A percentile compares a stretch with the other conserved stretches of the same genome.
These are phyloP conservation scores for Beauveria sp. DNA, from an alignment of 2,329 filamentous ascomycete genomes.

Conservation along the genomic window DNA sequence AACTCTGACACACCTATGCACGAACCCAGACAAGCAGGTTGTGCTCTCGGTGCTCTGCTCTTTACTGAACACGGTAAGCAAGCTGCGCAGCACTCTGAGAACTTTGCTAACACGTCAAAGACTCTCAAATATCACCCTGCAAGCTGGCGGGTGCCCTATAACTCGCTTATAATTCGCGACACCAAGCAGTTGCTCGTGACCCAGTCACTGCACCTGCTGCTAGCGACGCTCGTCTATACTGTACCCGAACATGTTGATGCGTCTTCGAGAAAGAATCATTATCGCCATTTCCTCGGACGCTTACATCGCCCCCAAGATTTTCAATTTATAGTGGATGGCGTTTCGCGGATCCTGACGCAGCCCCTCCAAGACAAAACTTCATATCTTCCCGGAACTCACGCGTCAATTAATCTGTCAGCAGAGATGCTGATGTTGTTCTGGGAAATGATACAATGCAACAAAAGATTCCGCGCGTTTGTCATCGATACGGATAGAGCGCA, in stretches of 20 bases:
- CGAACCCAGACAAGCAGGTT: conserved; percentile 81
- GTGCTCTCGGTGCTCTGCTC: conserved; percentile 89
- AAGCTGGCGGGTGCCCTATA: conserved; percentile 89
- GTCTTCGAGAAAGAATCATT: conserved; percentile 75
- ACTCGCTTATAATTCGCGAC: conserved; percentile 85
- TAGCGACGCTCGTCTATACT: conserved; percentile 78
- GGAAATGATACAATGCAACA: conserved; percentile 96
- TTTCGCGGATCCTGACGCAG: conserved; percentile 86
- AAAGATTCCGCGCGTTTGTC: conserved; percentile 91
- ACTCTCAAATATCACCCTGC: conserved; percentile 94
- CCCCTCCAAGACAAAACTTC: conserved; percentile 83
- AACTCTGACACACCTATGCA: conserved; percentile 81
- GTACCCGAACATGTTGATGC: conserved; percentile 68
- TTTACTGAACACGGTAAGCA: conserved; percentile 76
- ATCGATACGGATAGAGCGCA: conserved; percentile 91
- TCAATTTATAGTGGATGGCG: conserved; percentile 92
- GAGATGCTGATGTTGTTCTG: conserved; percentile 97
- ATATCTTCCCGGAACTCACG: conserved; percentile 79
- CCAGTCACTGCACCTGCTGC: conserved; percentile 84
- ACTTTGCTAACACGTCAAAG: conserved; percentile 32
- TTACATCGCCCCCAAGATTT: conserved; percentile 93
- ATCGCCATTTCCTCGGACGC: conserved; percentile 83
- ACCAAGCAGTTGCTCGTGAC: conserved; percentile 85
- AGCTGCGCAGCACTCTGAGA: background rate
- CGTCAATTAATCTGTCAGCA: conserved; percentile 76